Conservation (phyloP, 2,329 filamentous ascomycete species). For the Alternaria conjuncta region DNA sequence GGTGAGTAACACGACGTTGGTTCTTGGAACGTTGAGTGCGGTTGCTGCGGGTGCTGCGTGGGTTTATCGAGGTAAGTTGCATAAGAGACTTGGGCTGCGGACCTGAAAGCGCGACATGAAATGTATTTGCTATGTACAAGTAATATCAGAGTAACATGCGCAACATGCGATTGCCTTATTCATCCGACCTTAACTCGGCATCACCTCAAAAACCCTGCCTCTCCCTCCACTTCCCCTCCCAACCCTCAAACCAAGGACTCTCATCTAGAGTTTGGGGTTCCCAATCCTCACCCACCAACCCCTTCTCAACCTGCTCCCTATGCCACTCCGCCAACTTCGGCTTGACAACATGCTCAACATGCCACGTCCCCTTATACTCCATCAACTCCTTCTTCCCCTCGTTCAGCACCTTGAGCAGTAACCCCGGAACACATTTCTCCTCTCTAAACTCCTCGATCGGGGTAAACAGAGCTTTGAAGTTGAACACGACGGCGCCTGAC, state of each 20-base stretch:
- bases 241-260: constrained; percentile 76
- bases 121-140: background rate
- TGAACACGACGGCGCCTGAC: constrained; percentile 78
- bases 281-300: constrained; percentile 68
- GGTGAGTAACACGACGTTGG: constrained; percentile 48
- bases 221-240: constrained; percentile 75
- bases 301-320: constrained; percentile 69
- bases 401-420: constrained; percentile 71
- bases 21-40: constrained; percentile 46
- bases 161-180: background rate
- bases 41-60: constrained; percentile 47
- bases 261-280: constrained; percentile 73
- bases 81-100: constrained; percentile 19
- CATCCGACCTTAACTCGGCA: background rate
- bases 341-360: constrained; percentile 75
- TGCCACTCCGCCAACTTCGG: constrained; percentile 69
- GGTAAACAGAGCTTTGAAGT: constrained; percentile 87
- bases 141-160: background rate
- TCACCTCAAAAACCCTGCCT: constrained; percentile 64
- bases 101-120: background rate
- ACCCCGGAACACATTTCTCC: constrained; percentile 74
- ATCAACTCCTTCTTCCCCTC: constrained; percentile 74
- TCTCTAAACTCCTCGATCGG: constrained; percentile 71
- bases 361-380: constrained; percentile 83
- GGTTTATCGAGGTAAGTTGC: constrained; percentile 20